Conservation (phyloP, 805 yeast genomes). For the Saccharomycopsis microspora region DNA sequence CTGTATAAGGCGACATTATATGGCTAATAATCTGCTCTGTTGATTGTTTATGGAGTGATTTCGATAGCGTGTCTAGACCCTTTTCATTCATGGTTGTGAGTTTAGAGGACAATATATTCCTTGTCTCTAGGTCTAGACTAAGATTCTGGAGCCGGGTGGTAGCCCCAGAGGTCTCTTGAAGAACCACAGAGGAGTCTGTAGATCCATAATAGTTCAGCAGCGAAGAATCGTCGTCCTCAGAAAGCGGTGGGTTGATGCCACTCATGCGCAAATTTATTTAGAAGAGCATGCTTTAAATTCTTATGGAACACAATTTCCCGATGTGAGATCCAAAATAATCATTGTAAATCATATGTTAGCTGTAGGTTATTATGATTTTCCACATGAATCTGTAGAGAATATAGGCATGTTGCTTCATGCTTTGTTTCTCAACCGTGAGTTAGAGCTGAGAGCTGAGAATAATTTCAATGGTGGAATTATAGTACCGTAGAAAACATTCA, state of each 20-base stretch:
- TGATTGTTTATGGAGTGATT: constrained; percentile 7
- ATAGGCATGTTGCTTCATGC: no score
- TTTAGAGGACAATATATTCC: not conserved
- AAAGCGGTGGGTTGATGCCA: constrained; percentile 3
- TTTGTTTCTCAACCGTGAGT: no score
- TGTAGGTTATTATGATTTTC: no score
- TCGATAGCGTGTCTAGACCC: constrained; percentile 5
- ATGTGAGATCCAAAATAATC: no score
- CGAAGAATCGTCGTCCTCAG: constrained; percentile 12
- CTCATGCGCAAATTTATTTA: not conserved
- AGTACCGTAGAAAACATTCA: no score
- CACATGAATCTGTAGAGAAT: no score
- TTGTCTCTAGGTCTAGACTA: no score
- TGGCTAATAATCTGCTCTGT: constrained; percentile 3
- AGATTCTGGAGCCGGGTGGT: not conserved
- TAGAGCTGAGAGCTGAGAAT: no score
- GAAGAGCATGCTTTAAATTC: not conserved
- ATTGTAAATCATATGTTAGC: no score
- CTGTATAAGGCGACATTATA: constrained; percentile 1
- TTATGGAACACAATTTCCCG: no score
- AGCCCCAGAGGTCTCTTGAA: not conserved
- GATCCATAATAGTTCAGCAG: constrained; percentile 12
- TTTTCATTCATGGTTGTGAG: constrained; percentile 10
- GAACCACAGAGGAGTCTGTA: constrained; percentile 5
- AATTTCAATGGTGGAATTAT: no score